Evolutionary conservation across 805 yeast genomes (phyloP), one percentile per base, ranked within the genome.

Genomic region (Candida verbasci): DNA sequence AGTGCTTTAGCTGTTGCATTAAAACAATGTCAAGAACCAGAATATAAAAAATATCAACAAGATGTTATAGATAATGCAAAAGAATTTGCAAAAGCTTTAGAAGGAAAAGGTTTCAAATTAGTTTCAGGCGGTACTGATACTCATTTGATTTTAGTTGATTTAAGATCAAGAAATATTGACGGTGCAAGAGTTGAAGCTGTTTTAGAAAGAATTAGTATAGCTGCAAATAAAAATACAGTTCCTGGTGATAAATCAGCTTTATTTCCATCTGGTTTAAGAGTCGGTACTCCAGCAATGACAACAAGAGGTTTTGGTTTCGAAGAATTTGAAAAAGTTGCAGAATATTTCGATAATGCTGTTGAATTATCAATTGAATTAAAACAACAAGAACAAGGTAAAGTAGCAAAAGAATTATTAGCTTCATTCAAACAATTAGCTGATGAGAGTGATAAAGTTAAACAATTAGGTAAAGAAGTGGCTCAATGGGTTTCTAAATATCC

Each of bases 201-300:
- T 31, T 85, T 93, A 62, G 98, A 93, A 70, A 80, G 83, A 59
- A 80, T 86, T 54, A 89, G 91, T 76, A 87, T 93, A 58, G 97
- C 97, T 28, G 78, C 88, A 51, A 93, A 93, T 80, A 93, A 93
- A 72, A 93, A 93, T 78, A 82, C 98, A 31, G 87, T 91, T 47
- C 97, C 98, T 45, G 97, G 97, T 59, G 98, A 91, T 70, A 86
- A 84, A 67, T 84, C 95, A 30, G 97, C 97, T 37, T 75, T 91
- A 46, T 91, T 88, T 46, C 97, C 98, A 60, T 91, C 95, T 53
- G 98, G 98, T 62, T 79, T 91, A 47, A 85, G 98, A 71, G 83
- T 91, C 44, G 98, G 98, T 57, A 85, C 98, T 35, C 98, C 98
- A 48, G 97, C 97, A 40, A 91, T 91, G 97, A 79, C 96, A 46